Evolutionary conservation across 2,329 filamentous ascomycete species (phyloP), one percentile per base, ranked within the genome.

Genomic region (Fusarium stilboides): DNA sequence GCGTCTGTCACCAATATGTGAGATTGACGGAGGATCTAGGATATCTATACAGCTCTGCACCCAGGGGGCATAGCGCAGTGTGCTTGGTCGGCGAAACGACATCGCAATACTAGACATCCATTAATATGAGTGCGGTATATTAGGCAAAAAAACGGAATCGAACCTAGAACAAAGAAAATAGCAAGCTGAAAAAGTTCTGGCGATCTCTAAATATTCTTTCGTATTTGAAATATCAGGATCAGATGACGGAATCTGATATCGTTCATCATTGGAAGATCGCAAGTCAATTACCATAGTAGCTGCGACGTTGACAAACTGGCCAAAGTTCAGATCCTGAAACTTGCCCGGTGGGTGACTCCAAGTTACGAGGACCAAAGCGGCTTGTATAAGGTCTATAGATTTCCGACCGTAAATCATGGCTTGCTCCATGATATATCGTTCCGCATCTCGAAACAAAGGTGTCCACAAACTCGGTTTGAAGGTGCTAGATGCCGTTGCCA

Each of bases 221-320:
- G 47, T 20, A 13, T 33, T 17, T 6, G 40, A 13, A 19, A 31
- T 17, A 6, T 19, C 39, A 1, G 17, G 26, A 19, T 39, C 34
- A 12, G 26, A 17, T 1, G 45, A 19, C 1, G 57, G 47, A 2
- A 69, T 46, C 12, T 51, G 37, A 45, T 63, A 64, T 5, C 33
- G 28, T 8, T 53, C 26, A 5, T 70, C 69, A 14, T 68, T 71
- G 0, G 67, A 68, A 3, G 61, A 71, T 5, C 36, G 40, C 8
- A 71, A 36, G 17, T 71, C 69, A n/a, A 70, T 54, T 0, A 63
- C 64, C 46, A 71, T 61, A 3, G 67, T 62, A 4, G 64, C 64
- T 8, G 69, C 69, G 57, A 71, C 56, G 13, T 70, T 62, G 19
- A 47, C 43, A 26, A 54, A 61, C 20, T 70, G 69, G 33, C 57